Evolutionary conservation across 2,329 filamentous ascomycete species (phyloP).

Genomic region (Colletotrichum nymphaeae): DNA sequence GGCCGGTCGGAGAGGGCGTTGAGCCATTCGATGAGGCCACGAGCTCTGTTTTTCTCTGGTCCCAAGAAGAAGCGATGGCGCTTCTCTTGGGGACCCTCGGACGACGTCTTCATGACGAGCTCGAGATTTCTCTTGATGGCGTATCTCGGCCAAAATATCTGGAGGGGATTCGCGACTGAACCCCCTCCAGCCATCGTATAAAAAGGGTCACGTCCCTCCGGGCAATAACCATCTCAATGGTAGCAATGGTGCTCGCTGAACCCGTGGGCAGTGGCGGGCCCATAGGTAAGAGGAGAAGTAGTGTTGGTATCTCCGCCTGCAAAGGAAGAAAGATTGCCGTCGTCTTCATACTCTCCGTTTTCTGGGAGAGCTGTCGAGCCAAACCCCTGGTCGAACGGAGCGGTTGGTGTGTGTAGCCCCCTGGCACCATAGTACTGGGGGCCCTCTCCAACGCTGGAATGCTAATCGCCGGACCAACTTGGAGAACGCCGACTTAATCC

Average conservation of each 20-base stretch:
- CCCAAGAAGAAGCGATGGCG: neutral
- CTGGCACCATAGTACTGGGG: too few species aligned
- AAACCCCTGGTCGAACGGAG: too few species aligned
- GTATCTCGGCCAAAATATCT: neutral
- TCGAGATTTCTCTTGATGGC: neutral
- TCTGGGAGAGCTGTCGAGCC: too few species aligned
- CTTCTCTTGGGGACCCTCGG: neutral
- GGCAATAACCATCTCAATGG: neutral
- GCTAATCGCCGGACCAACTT: too few species aligned
- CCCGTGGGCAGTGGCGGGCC: neutral
- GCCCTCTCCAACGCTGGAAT: too few species aligned
- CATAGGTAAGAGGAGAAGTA: too few species aligned
- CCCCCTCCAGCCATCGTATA: neutral
- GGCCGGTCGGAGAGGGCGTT: neutral
- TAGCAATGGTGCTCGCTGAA: neutral
- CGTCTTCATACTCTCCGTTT: too few species aligned
- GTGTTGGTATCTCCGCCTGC: too few species aligned
- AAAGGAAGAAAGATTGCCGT: too few species aligned
- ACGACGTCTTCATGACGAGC: neutral
- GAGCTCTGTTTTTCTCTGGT: neutral
- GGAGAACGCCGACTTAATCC: too few species aligned
- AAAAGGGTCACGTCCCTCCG: too few species aligned
- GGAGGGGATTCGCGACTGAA: neutral
- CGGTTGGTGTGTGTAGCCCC: too few species aligned
- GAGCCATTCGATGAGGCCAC: neutral